Evolutionary conservation across 208 protist species (phyloP).

Genomic region (Wallacemonas rigidus): DNA sequence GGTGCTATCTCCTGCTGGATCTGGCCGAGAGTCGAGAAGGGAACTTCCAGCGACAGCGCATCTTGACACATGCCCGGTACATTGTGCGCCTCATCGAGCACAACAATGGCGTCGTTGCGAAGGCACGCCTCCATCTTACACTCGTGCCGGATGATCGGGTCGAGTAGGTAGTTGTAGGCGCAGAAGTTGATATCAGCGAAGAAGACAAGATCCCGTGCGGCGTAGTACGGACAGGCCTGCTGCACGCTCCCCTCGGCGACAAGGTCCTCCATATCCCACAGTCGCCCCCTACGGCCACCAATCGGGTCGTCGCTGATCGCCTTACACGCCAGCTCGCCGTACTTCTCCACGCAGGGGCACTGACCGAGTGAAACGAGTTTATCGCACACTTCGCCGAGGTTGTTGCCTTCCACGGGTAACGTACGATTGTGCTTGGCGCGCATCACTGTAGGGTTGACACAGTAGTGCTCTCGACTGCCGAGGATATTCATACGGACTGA

Average conservation of each 20-base stretch:
- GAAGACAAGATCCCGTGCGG: conserved; percentile 77
- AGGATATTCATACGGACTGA: conserved; percentile 90
- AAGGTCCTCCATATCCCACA: conserved; percentile 95
- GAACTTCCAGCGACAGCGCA: conserved; percentile 53
- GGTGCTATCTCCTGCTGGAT: conserved; percentile 57
- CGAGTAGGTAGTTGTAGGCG: conserved; percentile 98
- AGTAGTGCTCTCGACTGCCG: conserved; percentile 94
- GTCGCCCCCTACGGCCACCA: conserved; percentile 25
- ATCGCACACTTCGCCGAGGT: conserved; percentile 84
- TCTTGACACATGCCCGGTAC: conserved; percentile 77
- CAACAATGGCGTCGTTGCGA: conserved; percentile 83
- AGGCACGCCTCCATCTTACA: conserved; percentile 78
- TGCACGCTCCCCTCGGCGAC: conserved; percentile 61
- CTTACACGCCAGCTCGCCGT: conserved; percentile 49
- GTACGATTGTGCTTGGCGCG: conserved; percentile 50
- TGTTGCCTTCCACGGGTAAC: conserved; percentile 71
- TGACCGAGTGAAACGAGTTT: conserved; percentile 74
- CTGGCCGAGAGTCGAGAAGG: conserved; percentile 32
- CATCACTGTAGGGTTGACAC: conserved; percentile 82
- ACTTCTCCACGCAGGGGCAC: conserved; percentile 64
- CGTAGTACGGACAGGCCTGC: conserved; percentile 95
- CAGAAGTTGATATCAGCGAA: conserved; percentile 94
- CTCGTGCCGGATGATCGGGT: conserved; percentile 89
- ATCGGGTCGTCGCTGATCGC: conserved; percentile 45
- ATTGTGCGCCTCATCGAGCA: conserved; percentile 98